These are phyloP conservation scores for Rhinocladiella similis DNA, from an alignment of 2,329 filamentous ascomycete genomes.

Conservation along the genomic window DNA sequence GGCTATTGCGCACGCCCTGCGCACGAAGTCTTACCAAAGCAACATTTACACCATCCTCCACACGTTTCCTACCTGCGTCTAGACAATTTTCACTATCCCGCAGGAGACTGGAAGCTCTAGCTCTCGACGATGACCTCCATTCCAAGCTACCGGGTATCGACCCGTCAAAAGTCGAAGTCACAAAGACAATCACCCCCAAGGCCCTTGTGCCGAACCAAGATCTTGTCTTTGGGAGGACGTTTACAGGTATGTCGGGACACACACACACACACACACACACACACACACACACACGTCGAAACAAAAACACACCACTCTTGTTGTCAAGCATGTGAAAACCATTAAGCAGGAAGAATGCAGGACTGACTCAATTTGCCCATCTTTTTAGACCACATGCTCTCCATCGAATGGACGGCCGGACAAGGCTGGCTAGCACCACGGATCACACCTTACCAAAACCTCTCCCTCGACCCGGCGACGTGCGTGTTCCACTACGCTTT, in stretches of 20 bases:
- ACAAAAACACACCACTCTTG: too few species aligned
- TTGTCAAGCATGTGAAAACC: too few species aligned
- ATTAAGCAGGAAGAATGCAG: too few species aligned
- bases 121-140: slow-evolving; percentile 18
- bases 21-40: slow-evolving; percentile 15
- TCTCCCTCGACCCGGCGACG: slow-evolving; percentile 90
- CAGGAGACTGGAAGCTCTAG: slow-evolving; percentile 14
- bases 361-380: neutral
- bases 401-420: slow-evolving; percentile 84
- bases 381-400: slow-evolving; percentile 86
- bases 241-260: slow-evolving; percentile 65
- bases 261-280: too few species aligned
- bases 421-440: slow-evolving; percentile 80
- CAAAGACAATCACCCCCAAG: slow-evolving; percentile 75
- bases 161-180: slow-evolving; percentile 71
- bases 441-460: slow-evolving; percentile 94
- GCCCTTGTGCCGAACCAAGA: slow-evolving; percentile 71
- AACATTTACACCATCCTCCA: slow-evolving; percentile 9
- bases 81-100: slow-evolving; percentile 24
- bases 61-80: slow-evolving; percentile 14
- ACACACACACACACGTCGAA: slow-evolving; percentile 26
- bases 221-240: slow-evolving; percentile 84
- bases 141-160: slow-evolving; percentile 65
- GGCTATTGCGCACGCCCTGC: slow-evolving; percentile 24
- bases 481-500: slow-evolving; percentile 99